Conservation (phyloP, 2,329 filamentous ascomycete species). For the Elsinoe perseae region DNA sequence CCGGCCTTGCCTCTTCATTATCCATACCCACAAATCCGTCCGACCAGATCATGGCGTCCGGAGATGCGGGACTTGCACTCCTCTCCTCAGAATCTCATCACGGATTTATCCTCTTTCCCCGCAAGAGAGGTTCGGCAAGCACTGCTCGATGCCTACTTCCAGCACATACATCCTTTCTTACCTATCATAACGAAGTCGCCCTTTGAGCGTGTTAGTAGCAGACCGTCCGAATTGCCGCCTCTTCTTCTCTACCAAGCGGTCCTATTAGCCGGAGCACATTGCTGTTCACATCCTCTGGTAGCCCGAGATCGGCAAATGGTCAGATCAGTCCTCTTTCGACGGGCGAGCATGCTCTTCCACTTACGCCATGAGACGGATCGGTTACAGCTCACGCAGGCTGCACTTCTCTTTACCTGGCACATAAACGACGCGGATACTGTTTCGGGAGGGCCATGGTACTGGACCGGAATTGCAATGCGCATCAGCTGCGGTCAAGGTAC, state of each 20-base stretch:
- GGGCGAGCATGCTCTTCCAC: conserved; percentile 13
- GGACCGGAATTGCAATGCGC: conserved; percentile 9
- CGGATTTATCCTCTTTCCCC: not conserved
- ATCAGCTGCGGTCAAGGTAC: conserved; percentile 10
- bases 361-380: conserved; percentile 9
- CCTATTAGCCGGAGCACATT: conserved; percentile 5
- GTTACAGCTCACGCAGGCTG: conserved; percentile 1
- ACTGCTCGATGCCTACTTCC: conserved; percentile 8
- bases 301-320: not conserved
- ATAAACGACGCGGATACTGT: conserved; percentile 13
- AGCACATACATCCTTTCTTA: conserved; percentile 6
- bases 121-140: conserved; percentile 3
- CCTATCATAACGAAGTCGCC: not conserved
- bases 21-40: conserved; percentile 11
- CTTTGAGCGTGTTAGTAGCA: not conserved
- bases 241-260: conserved; percentile 9
- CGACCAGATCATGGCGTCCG: not conserved
- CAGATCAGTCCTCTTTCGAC: conserved; percentile 4
- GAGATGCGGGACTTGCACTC: not conserved
- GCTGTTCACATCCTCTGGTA: conserved; percentile 8
- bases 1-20: not conserved
- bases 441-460: conserved; percentile 10
- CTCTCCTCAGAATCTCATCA: not conserved
- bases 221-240: not conserved
- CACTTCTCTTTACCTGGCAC: conserved; percentile 11